These are phyloP conservation scores for Suhomyces kilbournensis DNA, from an alignment of 805 yeast species.

Conservation along the genomic window DNA sequence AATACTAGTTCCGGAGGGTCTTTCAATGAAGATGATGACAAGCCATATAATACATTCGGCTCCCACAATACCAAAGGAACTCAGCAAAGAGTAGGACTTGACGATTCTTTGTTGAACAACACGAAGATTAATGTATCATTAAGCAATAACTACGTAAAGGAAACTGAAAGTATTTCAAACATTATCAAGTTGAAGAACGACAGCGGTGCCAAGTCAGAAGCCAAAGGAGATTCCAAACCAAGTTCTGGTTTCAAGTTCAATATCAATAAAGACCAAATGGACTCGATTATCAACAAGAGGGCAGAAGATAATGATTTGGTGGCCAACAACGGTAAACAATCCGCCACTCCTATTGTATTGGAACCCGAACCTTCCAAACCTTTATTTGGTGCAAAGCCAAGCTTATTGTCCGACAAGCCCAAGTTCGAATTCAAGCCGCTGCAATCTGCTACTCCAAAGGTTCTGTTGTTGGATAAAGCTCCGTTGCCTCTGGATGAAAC, in stretches of 20 bases:
- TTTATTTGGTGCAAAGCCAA: background rate
- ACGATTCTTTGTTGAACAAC: constrained; percentile 14
- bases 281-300: constrained; percentile 20
- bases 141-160: constrained; percentile 26
- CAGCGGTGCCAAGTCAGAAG: background rate
- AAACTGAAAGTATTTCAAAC: constrained; percentile 23
- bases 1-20: background rate
- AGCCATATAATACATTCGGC: constrained; percentile 8
- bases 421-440: background rate
- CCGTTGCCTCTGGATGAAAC: constrained; percentile 5
- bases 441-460: background rate
- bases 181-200: constrained; percentile 31
- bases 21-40: constrained; percentile 5
- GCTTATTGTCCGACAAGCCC: background rate
- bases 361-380: constrained; percentile 8
- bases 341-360: background rate
- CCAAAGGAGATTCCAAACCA: constrained; percentile 19
- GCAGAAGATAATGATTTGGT: constrained; percentile 6
- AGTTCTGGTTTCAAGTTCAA: constrained; percentile 38
- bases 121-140: constrained; percentile 16
- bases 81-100: constrained; percentile 16
- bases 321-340: constrained; percentile 10
- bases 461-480: background rate
- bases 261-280: constrained; percentile 27
- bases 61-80: constrained; percentile 11